A percentile compares a stretch with the other conserved stretches of the same genome.
Conservation (phyloP, 108 stramenopile species). For the Pseudonitzschia delicatissima region DNA sequence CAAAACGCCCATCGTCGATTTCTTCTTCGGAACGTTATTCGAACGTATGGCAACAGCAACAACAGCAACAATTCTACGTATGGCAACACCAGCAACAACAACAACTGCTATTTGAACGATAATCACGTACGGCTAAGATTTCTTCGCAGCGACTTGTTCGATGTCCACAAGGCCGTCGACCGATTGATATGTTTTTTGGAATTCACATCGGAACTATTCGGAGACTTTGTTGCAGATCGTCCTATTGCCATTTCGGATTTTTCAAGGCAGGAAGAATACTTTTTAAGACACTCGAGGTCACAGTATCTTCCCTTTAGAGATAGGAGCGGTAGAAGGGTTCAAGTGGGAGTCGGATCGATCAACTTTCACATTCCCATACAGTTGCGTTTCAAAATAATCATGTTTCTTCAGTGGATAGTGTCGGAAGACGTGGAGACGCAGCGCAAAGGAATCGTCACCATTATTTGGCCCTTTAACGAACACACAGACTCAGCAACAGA, state of each 20-base stretch:
- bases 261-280: not conserved
- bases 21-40: too few species aligned
- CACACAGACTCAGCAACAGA: too few species aligned
- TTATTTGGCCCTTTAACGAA: not conserved
- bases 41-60: too few species aligned
- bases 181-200: conserved; percentile 1
- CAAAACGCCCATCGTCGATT: too few species aligned
- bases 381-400: not conserved
- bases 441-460: not conserved
- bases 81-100: too few species aligned
- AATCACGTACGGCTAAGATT: not conserved
- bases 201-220: not conserved
- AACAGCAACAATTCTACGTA: too few species aligned
- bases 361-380: not conserved
- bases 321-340: not conserved
- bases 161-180: not conserved
- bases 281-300: not conserved
- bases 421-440: conserved; percentile 9
- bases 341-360: not conserved
- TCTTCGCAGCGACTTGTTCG: not conserved
- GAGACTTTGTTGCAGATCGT: not conserved
- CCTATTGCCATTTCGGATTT: conserved; percentile 9
- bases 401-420: not conserved
- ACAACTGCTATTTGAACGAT: not conserved
- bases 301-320: conserved; percentile 8